Evolutionary conservation across 306 rosid species (phyloP).

Genomic region (Vicia villosa): DNA sequence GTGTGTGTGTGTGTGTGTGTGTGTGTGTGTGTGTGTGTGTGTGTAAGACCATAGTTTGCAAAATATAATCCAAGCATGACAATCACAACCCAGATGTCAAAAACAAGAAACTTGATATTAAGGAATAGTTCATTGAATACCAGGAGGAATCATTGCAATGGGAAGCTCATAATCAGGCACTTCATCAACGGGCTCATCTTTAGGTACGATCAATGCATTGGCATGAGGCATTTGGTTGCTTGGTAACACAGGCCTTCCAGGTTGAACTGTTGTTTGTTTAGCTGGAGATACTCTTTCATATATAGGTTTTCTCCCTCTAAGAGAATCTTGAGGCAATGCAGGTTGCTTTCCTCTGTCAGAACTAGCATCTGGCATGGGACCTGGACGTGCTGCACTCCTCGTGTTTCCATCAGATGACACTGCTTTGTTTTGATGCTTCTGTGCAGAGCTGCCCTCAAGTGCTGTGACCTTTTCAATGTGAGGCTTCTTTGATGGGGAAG

Average conservation of each 20-base stretch:
- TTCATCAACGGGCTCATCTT: slow-evolving; percentile 76
- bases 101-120: slow-evolving; percentile 14
- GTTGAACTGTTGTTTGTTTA: slow-evolving; percentile 41
- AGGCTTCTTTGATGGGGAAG: slow-evolving; percentile 48
- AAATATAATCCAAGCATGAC: slow-evolving; percentile 17
- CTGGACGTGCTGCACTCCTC: slow-evolving; percentile 42
- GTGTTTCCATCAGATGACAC: slow-evolving; percentile 37
- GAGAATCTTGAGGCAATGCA: slow-evolving; percentile 37
- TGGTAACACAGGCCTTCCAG: slow-evolving; percentile 36
- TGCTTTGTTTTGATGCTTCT: slow-evolving; percentile 40
- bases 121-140: slow-evolving; percentile 44
- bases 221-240: slow-evolving; percentile 38
- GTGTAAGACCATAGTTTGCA: slow-evolving; percentile 17
- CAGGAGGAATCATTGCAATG: slow-evolving; percentile 65
- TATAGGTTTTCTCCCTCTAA: slow-evolving; percentile 40
- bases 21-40: not conserved
- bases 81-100: slow-evolving; percentile 14
- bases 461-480: slow-evolving; percentile 45
- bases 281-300: slow-evolving; percentile 45
- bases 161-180: slow-evolving; percentile 54
- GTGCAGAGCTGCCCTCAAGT: slow-evolving; percentile 34
- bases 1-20: not conserved
- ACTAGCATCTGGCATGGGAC: slow-evolving; percentile 36
- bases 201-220: slow-evolving; percentile 56
- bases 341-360: slow-evolving; percentile 75